phyloP scores from a whole-genome alignment of 805 yeast species.

The Pichia heedii region DNA sequence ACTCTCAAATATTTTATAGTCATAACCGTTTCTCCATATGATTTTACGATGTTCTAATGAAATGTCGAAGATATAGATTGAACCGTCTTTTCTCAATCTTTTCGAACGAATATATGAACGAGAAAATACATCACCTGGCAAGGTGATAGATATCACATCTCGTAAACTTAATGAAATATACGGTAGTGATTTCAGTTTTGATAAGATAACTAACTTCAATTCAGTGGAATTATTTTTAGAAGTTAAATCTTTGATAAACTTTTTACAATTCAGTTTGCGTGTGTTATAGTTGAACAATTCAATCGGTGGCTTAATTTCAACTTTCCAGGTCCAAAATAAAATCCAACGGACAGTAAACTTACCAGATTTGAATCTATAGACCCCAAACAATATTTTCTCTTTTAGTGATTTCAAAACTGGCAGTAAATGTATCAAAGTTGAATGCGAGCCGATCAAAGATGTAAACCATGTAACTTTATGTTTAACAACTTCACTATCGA shows the following conservation, averaged over 20 bases:
- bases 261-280: neutral
- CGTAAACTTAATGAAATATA: neutral
- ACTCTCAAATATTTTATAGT: slow-evolving; percentile 24
- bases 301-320: slow-evolving; percentile 9
- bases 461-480: slow-evolving; percentile 9
- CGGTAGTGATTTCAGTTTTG: slow-evolving; percentile 1
- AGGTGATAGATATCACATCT: neutral
- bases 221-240: neutral
- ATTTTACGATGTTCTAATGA: neutral
- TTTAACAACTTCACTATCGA: slow-evolving; percentile 8
- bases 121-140: slow-evolving; percentile 23
- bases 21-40: slow-evolving; percentile 21
- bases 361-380: slow-evolving; percentile 25
- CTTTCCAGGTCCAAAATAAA: slow-evolving; percentile 29
- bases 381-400: slow-evolving; percentile 18
- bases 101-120: slow-evolving; percentile 19
- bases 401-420: neutral
- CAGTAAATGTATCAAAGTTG: slow-evolving; percentile 5
- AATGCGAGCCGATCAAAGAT: slow-evolving; percentile 9
- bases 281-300: slow-evolving; percentile 7
- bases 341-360: slow-evolving; percentile 29
- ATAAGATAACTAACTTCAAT: neutral
- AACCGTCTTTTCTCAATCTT: slow-evolving; percentile 1
- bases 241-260: neutral
- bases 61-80: slow-evolving; percentile 10